phyloP scores from a whole-genome alignment of 2,329 filamentous ascomycete species.

The Delphinella strobiligena region DNA sequence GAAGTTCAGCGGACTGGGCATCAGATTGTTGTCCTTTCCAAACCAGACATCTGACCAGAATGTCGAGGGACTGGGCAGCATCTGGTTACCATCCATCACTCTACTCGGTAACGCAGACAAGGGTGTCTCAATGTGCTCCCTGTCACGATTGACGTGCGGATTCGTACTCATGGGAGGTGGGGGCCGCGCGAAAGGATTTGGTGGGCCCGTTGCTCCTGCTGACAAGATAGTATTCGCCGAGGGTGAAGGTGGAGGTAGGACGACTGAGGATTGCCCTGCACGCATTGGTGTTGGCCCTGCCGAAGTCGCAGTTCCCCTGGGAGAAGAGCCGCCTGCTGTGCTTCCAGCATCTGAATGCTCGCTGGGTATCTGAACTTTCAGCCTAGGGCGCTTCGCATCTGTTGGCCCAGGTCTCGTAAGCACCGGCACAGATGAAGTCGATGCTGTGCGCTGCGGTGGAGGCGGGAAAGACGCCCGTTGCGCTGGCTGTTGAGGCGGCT shows the following conservation, averaged over 20 bases:
- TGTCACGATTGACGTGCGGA: conserved; percentile 24
- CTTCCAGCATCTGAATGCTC: conserved; percentile 71
- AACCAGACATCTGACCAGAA: conserved; percentile 68
- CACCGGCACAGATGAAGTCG: conserved; percentile 54
- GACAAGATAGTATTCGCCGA: conserved; percentile 76
- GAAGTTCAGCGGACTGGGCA: conserved; percentile 87
- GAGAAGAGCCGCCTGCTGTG: conserved; percentile 59
- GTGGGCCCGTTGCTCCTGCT: conserved; percentile 81
- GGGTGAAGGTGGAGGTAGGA: conserved; percentile 85
- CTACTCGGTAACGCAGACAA: conserved; percentile 89
- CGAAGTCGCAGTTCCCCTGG: conserved; percentile 49
- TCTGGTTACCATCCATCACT: conserved; percentile 67
- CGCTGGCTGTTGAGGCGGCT: conserved; percentile 37
- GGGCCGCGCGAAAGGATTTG: conserved; percentile 89
- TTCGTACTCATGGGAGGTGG: conserved; percentile 55
- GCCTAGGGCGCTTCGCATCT: conserved; percentile 61
- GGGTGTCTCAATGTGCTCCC: conserved; percentile 57
- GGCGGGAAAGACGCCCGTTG: conserved; percentile 12
- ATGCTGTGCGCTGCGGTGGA: conserved; percentile 39
- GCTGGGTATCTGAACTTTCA: conserved; percentile 92
- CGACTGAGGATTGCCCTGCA: conserved; percentile 44
- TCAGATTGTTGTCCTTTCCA: conserved; percentile 58
- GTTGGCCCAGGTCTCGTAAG: conserved; percentile 64
- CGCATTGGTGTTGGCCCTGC: conserved; percentile 13
- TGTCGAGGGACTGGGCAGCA: conserved; percentile 79